Evolutionary conservation across 1,284 basidiomycete genomes (phyloP).

Genomic region (Veloporphyrellus conicus): DNA sequence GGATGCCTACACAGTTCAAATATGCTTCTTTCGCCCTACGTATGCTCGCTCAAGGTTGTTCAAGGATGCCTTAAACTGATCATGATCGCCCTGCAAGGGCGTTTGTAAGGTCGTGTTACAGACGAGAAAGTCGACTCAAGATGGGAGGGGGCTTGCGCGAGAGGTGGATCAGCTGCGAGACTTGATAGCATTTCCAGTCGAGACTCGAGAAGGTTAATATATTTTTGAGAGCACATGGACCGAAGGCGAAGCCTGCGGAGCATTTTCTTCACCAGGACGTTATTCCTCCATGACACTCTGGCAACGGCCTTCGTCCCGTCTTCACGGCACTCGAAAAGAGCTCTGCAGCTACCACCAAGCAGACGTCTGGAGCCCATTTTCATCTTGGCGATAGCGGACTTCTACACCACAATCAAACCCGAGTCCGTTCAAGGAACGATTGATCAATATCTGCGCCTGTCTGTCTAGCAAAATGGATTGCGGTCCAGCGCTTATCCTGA

Average conservation of each 20-base stretch:
- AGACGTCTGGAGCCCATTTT: conserved; percentile 8
- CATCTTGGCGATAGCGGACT: conserved; percentile 24
- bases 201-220: too few relatives aligned
- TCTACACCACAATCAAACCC: conserved; percentile 12
- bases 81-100: too few relatives aligned
- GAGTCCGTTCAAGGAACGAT: neutral
- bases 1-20: too few relatives aligned
- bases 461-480: conserved; percentile 19
- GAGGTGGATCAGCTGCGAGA: too few relatives aligned
- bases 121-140: too few relatives aligned
- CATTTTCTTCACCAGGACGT: conserved; percentile 11
- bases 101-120: too few relatives aligned
- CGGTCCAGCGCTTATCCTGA: conserved; percentile 27
- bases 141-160: too few relatives aligned
- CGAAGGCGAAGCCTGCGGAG: neutral
- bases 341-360: neutral
- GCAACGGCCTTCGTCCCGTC: neutral
- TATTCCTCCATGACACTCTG: neutral
- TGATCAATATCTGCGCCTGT: conserved; percentile 38
- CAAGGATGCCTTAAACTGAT: too few relatives aligned
- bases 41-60: too few relatives aligned
- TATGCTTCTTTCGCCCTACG: too few relatives aligned
- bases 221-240: too few relatives aligned
- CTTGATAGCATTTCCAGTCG: too few relatives aligned
- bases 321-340: neutral